Percentiles rank a stretch among this genome's conserved stretches.
Evolutionary conservation across 495 filamentous ascomycete genomes (phyloP).

Genomic region (Penicillium steckii): DNA sequence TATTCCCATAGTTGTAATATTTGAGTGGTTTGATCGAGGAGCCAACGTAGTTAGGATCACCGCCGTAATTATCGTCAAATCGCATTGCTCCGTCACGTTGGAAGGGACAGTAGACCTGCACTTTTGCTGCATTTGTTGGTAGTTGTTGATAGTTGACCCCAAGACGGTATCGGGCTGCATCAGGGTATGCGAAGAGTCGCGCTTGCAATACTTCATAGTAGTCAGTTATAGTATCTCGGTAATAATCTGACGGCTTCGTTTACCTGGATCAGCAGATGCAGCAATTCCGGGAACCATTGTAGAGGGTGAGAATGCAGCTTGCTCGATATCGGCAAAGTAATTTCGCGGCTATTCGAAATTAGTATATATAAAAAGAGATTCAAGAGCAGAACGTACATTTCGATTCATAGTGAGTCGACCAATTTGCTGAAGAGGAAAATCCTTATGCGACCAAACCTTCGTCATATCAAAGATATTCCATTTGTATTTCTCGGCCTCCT

Average conservation of each 20-base stretch:
- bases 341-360: conserved; percentile 36
- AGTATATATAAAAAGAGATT: too few relatives aligned
- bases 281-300: conserved; percentile 50
- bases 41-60: conserved; percentile 59
- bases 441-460: conserved; percentile 36
- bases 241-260: conserved; percentile 17
- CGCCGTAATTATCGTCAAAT: conserved; percentile 60
- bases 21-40: conserved; percentile 17
- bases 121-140: conserved; percentile 23
- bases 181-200: conserved; percentile 68
- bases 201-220: conserved; percentile 69
- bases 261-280: conserved; percentile 45
- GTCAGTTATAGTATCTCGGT: too few relatives aligned
- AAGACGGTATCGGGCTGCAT: conserved; percentile 65
- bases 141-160: conserved; percentile 66
- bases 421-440: conserved; percentile 37
- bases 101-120: conserved; percentile 62
- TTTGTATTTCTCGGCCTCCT: conserved; percentile 27
- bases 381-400: conserved; percentile 20
- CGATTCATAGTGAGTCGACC: conserved; percentile 36
- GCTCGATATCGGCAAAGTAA: conserved; percentile 50
- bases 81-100: conserved; percentile 68
- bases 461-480: conserved; percentile 46
- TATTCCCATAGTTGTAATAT: conserved; percentile 14
- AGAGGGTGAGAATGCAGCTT: conserved; percentile 49